Evolutionary conservation across 192 early-diverging fungal species (phyloP), one percentile per base, ranked within the genome.

Genomic region (Mortierella claussenii): DNA sequence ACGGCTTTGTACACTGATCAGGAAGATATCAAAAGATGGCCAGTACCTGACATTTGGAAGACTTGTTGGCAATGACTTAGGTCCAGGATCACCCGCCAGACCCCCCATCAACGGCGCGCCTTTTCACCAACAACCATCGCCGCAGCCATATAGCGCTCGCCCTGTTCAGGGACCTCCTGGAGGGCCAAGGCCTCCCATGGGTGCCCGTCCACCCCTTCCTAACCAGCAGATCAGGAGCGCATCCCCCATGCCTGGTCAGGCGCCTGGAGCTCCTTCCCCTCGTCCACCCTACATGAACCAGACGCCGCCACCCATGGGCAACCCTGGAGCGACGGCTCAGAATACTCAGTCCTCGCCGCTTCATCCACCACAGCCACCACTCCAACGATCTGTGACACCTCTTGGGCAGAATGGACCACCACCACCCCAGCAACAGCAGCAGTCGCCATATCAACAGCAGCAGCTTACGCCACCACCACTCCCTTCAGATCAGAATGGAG

Each of bases 191-290:
- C 63, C 64, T 7, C 64, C 73, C 1, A 55, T 61, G 53, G 64
- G 58, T 34, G 58, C 73, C 23, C 73, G 64, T 10, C 64, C 58
- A 24, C 64, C 65, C 17, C 36, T 66, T 45, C 45, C 64, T 33
- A 63, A 63, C 30, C 69, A 71, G 54, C 69, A 50, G 23, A 56
- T 71, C 54, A 71, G 69, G 60, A 71, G 45, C 1, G 59, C 60
- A 26, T 71, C 69, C 2, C 69, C 69, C 5, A 20, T 71, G 59
- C 69, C 69, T 23, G 69, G 69, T 3, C 60, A 62, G 20, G 21
- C 23, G 17, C 54, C 59, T 13, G 55, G 59, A 46, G 24, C 37
- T 20, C 73, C 64, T 8, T 60, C 56, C 11, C 62, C 61, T 32
- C 70, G 62, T 10, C 62, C 61, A 3, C 21, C 23, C n/a, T 27